Evolutionary conservation across 129 eudicot species (phyloP).

Genomic region (Gnaphalium uliginosum): DNA sequence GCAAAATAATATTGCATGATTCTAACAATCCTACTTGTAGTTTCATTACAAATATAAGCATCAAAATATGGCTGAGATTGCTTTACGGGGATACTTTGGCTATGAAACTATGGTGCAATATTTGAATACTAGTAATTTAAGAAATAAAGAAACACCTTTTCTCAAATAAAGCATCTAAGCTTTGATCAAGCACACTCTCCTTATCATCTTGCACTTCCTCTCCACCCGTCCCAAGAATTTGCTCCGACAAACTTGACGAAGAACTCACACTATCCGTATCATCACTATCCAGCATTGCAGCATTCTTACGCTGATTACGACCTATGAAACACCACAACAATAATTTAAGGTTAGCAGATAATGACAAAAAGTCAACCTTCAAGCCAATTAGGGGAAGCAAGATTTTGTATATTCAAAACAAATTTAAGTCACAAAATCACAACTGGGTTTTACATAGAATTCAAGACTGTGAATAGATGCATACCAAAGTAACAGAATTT

Average conservation of each 20-base stretch:
- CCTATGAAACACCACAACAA: constrained; percentile 39
- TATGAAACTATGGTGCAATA: neutral
- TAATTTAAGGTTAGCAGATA: neutral
- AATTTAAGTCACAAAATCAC: neutral
- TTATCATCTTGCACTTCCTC: constrained; percentile 65
- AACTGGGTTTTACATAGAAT: neutral
- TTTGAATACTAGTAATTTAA: neutral
- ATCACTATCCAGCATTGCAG: constrained; percentile 77
- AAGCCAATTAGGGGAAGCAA: neutral
- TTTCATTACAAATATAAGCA: neutral
- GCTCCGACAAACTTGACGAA: constrained; percentile 59
- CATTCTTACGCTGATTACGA: constrained; percentile 66
- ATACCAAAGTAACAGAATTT: neutral
- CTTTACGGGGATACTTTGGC: too few relatives aligned
- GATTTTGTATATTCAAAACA: neutral
- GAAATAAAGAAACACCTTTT: constrained; percentile 55
- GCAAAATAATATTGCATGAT: neutral
- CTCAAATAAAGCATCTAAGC: constrained; percentile 75
- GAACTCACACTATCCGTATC: constrained; percentile 87
- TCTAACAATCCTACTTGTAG: neutral
- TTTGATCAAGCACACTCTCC: constrained; percentile 70
- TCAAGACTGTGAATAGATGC: neutral
- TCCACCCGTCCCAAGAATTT: constrained; percentile 37
- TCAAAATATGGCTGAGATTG: too few relatives aligned
- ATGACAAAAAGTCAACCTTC: neutral